Percentiles rank a stretch among this genome's conserved stretches.
Conservation (phyloP, 2,329 filamentous ascomycete genomes). For the Drechslerella dactyloides region DNA sequence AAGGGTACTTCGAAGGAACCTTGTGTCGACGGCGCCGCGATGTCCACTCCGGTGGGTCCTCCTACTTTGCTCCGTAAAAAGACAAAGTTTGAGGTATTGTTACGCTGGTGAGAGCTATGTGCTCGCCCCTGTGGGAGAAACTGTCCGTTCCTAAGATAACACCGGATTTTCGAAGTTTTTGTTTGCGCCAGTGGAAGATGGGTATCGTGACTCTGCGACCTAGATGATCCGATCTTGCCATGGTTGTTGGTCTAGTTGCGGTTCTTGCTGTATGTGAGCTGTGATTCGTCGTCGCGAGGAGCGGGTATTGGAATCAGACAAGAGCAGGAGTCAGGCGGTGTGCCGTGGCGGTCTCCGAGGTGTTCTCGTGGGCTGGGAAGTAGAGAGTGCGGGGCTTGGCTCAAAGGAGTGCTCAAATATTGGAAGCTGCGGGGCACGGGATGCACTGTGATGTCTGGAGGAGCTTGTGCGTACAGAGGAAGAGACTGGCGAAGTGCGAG, state of each 20-base stretch:
- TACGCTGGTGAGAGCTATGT: constrained; percentile 48
- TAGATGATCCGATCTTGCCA: constrained; percentile 3
- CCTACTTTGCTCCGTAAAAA: constrained; percentile 30
- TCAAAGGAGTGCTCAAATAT: not conserved
- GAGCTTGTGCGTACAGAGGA: constrained; percentile 20
- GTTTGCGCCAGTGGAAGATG: constrained; percentile 29
- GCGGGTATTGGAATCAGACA: constrained; percentile 14
- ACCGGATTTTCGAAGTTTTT: constrained; percentile 27
- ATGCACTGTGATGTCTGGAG: constrained; percentile 24
- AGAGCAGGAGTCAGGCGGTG: constrained; percentile 49
- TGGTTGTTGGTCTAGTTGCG: constrained; percentile 25
- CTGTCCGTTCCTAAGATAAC: constrained; percentile 45
- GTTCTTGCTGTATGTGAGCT: constrained; percentile 3
- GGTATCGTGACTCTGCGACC: constrained; percentile 5
- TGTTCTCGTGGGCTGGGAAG: not conserved
- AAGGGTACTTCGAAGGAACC: constrained; percentile 46
- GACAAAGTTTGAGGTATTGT: constrained; percentile 30
- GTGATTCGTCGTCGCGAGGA: constrained; percentile 29
- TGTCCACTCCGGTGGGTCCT: constrained; percentile 36
- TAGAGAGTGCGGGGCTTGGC: constrained; percentile 4
- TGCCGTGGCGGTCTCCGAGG: constrained; percentile 39
- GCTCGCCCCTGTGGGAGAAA: constrained; percentile 47
- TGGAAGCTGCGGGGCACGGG: constrained; percentile 20
- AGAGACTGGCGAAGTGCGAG: constrained; percentile 45
- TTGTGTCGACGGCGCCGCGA: constrained; percentile 46